These are phyloP conservation scores for Gynostemma pentaphyllum DNA, from an alignment of 306 rosid species.

Conservation along the genomic window DNA sequence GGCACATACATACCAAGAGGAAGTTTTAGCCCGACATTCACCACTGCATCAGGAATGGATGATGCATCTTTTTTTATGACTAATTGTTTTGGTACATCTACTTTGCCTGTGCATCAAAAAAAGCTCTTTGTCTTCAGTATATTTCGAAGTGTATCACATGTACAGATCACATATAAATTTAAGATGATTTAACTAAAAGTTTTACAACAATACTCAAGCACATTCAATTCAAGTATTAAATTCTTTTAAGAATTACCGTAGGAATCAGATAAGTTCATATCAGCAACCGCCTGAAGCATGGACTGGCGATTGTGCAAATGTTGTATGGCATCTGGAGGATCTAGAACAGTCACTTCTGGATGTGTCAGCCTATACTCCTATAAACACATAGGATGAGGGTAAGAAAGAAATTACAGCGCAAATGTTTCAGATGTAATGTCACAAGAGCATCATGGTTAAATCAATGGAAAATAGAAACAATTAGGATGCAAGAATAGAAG, in stretches of 20 bases:
- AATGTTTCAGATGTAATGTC: slow-evolving; percentile 7
- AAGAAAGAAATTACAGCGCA: slow-evolving; percentile 9
- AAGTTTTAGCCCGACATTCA: slow-evolving; percentile 49
- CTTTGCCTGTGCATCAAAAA: slow-evolving; percentile 43
- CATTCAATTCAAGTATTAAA: background rate
- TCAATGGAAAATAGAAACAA: background rate
- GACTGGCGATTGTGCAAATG: slow-evolving; percentile 68
- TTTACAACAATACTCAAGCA: background rate
- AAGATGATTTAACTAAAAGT: background rate
- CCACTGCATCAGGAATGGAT: slow-evolving; percentile 59
- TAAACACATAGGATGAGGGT: slow-evolving; percentile 13
- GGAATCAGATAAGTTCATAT: slow-evolving; percentile 58
- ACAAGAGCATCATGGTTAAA: background rate
- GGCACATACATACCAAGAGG: slow-evolving; percentile 61
- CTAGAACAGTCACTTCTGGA: slow-evolving; percentile 87
- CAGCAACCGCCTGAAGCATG: slow-evolving; percentile 97
- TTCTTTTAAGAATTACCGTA: slow-evolving; percentile 48
- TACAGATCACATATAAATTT: background rate
- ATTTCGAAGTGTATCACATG: background rate
- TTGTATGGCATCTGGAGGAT: slow-evolving; percentile 94
- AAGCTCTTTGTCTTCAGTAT: slow-evolving; percentile 4
- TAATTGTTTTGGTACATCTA: slow-evolving; percentile 68
- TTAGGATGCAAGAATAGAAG: background rate
- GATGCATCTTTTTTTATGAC: slow-evolving; percentile 82
- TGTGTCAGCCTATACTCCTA: slow-evolving; percentile 76